These are phyloP conservation scores for Fonsecaea pedrosoi DNA, from an alignment of 2,329 filamentous ascomycete species.

Conservation along the genomic window DNA sequence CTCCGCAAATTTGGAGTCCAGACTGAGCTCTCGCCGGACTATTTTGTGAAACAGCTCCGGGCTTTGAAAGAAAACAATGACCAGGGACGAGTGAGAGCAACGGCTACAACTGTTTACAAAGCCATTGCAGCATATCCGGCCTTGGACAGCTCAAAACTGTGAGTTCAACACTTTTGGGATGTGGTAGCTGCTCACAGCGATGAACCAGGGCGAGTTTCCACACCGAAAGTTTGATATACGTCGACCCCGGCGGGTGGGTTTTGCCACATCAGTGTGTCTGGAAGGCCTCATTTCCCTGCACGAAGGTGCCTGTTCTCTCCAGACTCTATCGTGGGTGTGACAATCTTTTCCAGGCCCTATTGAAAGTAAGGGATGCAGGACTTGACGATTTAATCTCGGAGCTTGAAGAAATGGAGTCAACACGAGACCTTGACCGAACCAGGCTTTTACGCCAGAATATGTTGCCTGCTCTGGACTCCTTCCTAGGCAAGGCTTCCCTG, in stretches of 20 bases:
- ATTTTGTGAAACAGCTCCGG: slow-evolving; percentile 23
- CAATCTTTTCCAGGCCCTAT: slow-evolving; percentile 14
- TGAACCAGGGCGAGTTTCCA: slow-evolving; percentile 19
- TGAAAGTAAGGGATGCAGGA: slow-evolving; percentile 23
- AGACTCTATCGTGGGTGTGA: slow-evolving; percentile 22
- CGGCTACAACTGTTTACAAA: slow-evolving; percentile 21
- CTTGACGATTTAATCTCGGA: slow-evolving; percentile 25
- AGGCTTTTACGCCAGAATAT: slow-evolving; percentile 18
- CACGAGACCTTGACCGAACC: slow-evolving; percentile 9
- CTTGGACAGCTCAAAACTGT: slow-evolving; percentile 16
- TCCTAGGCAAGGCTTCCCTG: slow-evolving; percentile 14
- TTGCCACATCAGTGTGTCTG: slow-evolving; percentile 20
- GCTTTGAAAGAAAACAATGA: slow-evolving; percentile 21
- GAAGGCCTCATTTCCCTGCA: slow-evolving; percentile 23
- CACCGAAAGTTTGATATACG: slow-evolving; percentile 19
- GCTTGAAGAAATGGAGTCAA: slow-evolving; percentile 23
- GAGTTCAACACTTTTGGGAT: slow-evolving; percentile 16
- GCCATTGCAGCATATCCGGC: slow-evolving; percentile 14
- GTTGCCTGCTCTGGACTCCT: slow-evolving; percentile 23
- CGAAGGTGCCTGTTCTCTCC: slow-evolving; percentile 22
- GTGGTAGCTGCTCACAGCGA: slow-evolving; percentile 21
- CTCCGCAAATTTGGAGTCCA: slow-evolving; percentile 24
- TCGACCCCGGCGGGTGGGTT: slow-evolving; percentile 18
- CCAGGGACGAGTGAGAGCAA: slow-evolving; percentile 2
- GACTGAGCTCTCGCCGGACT: slow-evolving; percentile 23